Evolutionary conservation across 139 green algal genomes (phyloP).

Genomic region (Haematococcus lacustris): DNA sequence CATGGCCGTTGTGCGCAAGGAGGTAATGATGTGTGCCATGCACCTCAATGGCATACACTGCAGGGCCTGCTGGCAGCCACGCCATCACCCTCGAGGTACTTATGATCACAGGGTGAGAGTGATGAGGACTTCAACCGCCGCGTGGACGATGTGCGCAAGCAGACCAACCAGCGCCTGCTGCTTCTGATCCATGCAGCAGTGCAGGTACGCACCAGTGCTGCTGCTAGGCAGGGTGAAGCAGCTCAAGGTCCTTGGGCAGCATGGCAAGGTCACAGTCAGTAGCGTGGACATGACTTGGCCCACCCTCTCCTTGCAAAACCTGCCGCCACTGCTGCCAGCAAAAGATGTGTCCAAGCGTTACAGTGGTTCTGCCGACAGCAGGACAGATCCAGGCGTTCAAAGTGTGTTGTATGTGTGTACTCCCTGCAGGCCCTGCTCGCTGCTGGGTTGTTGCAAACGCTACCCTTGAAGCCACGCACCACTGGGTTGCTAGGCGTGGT

Average conservation of each 20-base stretch:
- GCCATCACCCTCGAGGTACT: too few relatives aligned
- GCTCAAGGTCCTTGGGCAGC: too few relatives aligned
- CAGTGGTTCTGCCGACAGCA: too few relatives aligned
- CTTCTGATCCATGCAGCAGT: conserved; percentile 61
- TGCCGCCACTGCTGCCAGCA: too few relatives aligned
- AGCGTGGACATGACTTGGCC: too few relatives aligned
- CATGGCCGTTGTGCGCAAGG: conserved; percentile 9
- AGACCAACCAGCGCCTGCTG: conserved; percentile 56
- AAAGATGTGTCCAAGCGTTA: too few relatives aligned
- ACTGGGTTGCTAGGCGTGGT: conserved; percentile 69
- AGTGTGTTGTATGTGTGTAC: neutral
- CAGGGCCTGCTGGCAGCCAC: too few relatives aligned
- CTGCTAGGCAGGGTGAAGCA: too few relatives aligned
- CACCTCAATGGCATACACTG: too few relatives aligned
- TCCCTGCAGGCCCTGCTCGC: conserved; percentile 60
- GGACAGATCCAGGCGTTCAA: too few relatives aligned
- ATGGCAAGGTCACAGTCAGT: too few relatives aligned
- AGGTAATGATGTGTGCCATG: conserved; percentile 4
- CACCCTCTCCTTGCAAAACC: too few relatives aligned
- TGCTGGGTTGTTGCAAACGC: conserved; percentile 51
- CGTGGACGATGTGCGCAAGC: conserved; percentile 39
- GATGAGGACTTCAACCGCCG: conserved; percentile 54
- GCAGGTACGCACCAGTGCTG: conserved; percentile 64
- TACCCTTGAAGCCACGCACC: conserved; percentile 71
- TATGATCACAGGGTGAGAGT: conserved; percentile 46